Conservation (phyloP, 1,284 basidiomycete genomes). For the Marasmius oreades region DNA sequence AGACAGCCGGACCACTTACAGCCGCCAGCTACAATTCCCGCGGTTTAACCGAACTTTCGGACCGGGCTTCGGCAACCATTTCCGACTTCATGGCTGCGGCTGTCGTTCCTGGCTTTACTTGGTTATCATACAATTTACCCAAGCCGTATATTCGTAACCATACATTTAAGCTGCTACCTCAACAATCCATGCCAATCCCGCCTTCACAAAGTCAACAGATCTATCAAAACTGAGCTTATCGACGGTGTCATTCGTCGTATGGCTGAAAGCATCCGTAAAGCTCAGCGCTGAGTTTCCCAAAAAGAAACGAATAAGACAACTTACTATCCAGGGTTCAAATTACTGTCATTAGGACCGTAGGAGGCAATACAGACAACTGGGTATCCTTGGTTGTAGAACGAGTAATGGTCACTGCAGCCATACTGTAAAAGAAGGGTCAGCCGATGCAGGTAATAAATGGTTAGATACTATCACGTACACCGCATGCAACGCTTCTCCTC, state of each 20-base stretch:
- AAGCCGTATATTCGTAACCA: background rate
- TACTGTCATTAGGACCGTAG: background rate
- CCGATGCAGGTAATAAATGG: background rate
- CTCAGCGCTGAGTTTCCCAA: background rate
- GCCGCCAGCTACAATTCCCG: too few relatives aligned
- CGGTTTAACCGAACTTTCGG: too few relatives aligned
- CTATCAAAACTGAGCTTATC: background rate
- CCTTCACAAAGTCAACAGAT: background rate
- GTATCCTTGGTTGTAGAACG: background rate
- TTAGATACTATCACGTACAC: too few relatives aligned
- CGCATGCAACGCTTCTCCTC: background rate
- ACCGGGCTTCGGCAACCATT: too few relatives aligned
- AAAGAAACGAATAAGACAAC: background rate
- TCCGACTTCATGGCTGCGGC: too few relatives aligned
- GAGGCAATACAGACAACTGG: background rate
- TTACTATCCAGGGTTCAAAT: background rate
- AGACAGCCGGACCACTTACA: too few relatives aligned
- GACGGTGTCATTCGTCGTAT: background rate
- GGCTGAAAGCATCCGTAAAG: background rate
- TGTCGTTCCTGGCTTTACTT: too few relatives aligned
- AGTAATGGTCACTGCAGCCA: background rate
- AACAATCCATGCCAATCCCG: background rate
- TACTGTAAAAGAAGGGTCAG: background rate
- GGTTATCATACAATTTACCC: background rate
- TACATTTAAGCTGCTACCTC: background rate